Evolutionary conservation across 1,284 basidiomycete species (phyloP), one percentile per base, ranked within the genome.

Genomic region (Cryptococcus deneoformans): DNA sequence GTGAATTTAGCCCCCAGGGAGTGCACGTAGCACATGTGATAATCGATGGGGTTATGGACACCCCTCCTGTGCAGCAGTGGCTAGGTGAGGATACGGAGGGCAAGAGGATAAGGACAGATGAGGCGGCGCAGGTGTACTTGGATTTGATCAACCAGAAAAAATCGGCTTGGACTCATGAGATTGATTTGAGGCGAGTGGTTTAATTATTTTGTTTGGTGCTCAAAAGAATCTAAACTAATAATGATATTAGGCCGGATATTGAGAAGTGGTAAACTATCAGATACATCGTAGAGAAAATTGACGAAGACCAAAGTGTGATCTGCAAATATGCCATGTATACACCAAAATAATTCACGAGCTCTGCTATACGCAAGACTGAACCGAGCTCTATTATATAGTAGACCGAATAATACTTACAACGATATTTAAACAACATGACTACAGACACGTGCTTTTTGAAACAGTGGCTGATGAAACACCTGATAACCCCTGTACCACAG

Each of bases 11-110:
- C 1, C 73, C 77, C 0, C 57, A 78, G 53, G 77, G 75, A 1
- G 59, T 81, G 6, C 79, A 81, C 52, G 79, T 80, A 11, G 66
- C 68, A 2, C 78, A 80, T 63, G 68, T 73, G 35, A 64, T 80
- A 35, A 57, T 80, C 10, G 79, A 80, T 54, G 79, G 78, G 4
- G 43, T 70, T 44, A 77, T 77, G 50, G 63, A 72, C 50, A 73
- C 72, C 3, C 58, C 61, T n/a, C 58, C 62, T 20, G 64, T 70
- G 7, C 40, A 45, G 11, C 57, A 57, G 1, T 57, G 63, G 50
- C 56, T 64, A 38, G 72, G 72, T 0, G 59, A 66, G 44, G 62
- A 58, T n/a, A 65, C 63, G 50, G 57, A 63, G 36, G 67, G 63
- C 3, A 63, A 55, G 40, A 58, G 60, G 52, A 58, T 64, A 12